Base-by-base conservation (phyloP, 345 rosid species). In the Anacardium occidentale region DNA sequence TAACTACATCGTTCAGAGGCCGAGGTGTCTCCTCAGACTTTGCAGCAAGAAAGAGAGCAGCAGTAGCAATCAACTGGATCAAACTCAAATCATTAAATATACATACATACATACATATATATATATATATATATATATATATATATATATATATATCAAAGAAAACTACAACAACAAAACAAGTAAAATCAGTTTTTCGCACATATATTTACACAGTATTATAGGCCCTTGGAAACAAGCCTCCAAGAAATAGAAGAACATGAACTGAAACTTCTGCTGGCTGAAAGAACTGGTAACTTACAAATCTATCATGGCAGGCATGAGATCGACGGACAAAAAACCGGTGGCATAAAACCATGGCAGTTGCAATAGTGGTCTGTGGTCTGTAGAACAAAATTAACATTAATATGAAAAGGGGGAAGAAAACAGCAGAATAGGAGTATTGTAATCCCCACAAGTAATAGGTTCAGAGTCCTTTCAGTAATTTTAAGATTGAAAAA, bases 11-110 rank as follows among this genome's bases (percentile, higher is more conserved):
- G 74, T 84, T 90, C 77, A 90, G 66, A 68, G 93, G 90, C 26
- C 91, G 88, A 18, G 96, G 85, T 20, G 96, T 90, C 89, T 90
- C 96, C 88, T 90, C 96, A 0, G 87, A 87, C 79, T 90, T 90
- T 22, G 96, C 85, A 77, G 93, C 85, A 54, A 90, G 89, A 80
- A 90, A 90, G 59, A 90, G 87, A 55, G 91, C 86, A 79, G 93
- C 96, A 57, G 91, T 84, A 37, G 96, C 90, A 75, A 90, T 84
- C 77, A 88, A 59, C 96, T 90, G 88, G 80, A 79, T 75, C 21
- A 72, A 51, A 78, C 10, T 11, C 54, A 76, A 22, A 53, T 45
- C 70, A 72, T 22, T 8, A 29, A 7, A 7, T 11, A 52, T n/a
- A n/a, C n/a, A n/a, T n/a, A n/a, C n/a, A n/a, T n/a, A n/a, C n/a